These are phyloP conservation scores for Carpinus fangiana DNA, from an alignment of 306 rosid genomes.

Conservation along the genomic window DNA sequence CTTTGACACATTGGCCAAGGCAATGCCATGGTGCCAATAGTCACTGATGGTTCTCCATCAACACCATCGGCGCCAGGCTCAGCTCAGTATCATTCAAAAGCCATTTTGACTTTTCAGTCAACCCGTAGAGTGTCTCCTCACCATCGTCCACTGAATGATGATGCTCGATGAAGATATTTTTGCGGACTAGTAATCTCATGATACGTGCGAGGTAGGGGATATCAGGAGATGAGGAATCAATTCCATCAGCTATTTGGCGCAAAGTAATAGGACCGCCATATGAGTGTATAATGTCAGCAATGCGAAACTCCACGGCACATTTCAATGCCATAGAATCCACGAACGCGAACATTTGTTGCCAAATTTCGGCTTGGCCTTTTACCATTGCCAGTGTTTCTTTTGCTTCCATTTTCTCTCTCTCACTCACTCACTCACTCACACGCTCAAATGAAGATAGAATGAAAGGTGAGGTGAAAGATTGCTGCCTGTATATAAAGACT, in stretches of 20 bases:
- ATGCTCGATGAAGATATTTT: conserved; percentile 31
- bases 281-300: conserved; percentile 42
- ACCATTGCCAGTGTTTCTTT: conserved; percentile 19
- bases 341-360: conserved; percentile 40
- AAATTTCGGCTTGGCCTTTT: conserved; percentile 45
- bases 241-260: conserved; percentile 28
- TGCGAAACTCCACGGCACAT: conserved; percentile 43
- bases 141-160: conserved; percentile 1
- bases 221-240: conserved; percentile 22
- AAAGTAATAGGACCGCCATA: conserved; percentile 31
- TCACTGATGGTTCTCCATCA: conserved; percentile 24
- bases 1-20: conserved; percentile 26
- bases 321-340: conserved; percentile 50
- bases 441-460: neutral
- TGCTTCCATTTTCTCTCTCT: conserved; percentile 6
- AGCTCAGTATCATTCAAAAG: conserved; percentile 21
- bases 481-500: too few species aligned
- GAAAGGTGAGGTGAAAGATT: too few species aligned
- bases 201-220: conserved; percentile 37
- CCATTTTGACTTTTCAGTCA: conserved; percentile 36
- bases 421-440: neutral
- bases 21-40: conserved; percentile 34
- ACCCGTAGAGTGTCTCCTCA: conserved; percentile 29
- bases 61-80: conserved; percentile 26
- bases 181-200: conserved; percentile 38